Evolutionary conservation across 2,329 filamentous ascomycete species (phyloP), one percentile per base, ranked within the genome.

Genomic region (Ophiostoma fasciatum): DNA sequence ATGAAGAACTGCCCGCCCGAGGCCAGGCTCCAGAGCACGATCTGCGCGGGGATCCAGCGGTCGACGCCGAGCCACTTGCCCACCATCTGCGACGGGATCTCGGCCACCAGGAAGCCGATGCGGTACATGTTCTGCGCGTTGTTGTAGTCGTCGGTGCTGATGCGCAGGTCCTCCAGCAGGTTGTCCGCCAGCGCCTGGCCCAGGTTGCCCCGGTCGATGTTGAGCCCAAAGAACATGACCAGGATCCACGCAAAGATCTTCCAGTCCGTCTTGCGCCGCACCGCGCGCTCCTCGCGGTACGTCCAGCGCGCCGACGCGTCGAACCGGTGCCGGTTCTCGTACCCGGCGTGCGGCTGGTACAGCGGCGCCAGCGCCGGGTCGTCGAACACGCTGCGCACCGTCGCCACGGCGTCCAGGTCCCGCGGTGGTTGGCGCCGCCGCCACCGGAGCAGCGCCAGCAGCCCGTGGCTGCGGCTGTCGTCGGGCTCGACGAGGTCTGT

Each of bases 21-120:
- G 3, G 56, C 52, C 4, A 49, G 28, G 21, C 49, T 51, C 54
- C 54, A 56, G 4, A 47, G 33, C 3, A 49, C 46, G 49, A 55
- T 55, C 14, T 53, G 49, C 3, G 50, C 48, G 7, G 54, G 54
- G 20, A 56, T 56, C 52, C 53, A 58, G 3, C 49, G 44, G 33
- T 56, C 53, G 1, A 45, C 46, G 5, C 48, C 54, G 1, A 58
- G 44, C 45, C 63, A 64, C 51, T 78, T 77, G 31, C 61, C 65
- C 15, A 77, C 47, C 13, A 78, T 77, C 46, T 76, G 71, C 0
- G 71, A 75, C 0, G 72, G 73, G 3, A 77, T 51, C 45, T 77
- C 72, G 0, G 72, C 69, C 7, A 60, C 53, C 3, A 74, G 51
- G 43, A 74, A 74, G 1, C 48, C 61, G 3, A 70, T 49, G 2